phyloP scores from a whole-genome alignment of 1,139 yeast species.

The Diutina scorzettiae region DNA sequence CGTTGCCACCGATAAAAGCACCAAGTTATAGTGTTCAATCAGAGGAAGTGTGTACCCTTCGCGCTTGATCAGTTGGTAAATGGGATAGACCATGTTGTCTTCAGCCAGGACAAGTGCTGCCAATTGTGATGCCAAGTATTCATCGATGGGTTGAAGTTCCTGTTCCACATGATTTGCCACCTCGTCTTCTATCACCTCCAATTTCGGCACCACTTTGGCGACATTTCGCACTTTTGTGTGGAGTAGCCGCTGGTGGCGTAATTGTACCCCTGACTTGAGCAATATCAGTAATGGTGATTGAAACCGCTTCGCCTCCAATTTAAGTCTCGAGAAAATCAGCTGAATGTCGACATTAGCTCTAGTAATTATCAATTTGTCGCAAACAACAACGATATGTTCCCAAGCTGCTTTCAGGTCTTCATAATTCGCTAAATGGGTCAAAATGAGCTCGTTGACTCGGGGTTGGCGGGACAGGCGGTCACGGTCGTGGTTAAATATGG shows the following conservation, averaged over 20 bases:
- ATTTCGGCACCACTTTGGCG: neutral
- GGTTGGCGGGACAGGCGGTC: constrained; percentile 14
- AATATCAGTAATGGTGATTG: neutral
- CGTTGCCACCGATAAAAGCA: constrained; percentile 21
- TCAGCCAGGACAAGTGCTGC: constrained; percentile 13
- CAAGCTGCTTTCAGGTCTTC: constrained; percentile 6
- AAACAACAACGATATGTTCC: neutral
- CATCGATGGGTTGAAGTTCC: constrained; percentile 11
- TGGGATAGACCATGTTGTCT: constrained; percentile 26
- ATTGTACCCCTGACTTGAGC: neutral
- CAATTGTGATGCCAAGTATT: constrained; percentile 3
- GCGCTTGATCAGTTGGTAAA: constrained; percentile 31
- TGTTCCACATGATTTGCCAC: neutral
- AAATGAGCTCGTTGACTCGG: neutral
- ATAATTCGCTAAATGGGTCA: constrained; percentile 1
- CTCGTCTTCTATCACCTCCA: neutral
- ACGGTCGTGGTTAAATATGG: constrained; percentile 28
- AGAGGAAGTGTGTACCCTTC: constrained; percentile 23
- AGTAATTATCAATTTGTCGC: constrained; percentile 18
- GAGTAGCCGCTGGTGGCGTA: neutral
- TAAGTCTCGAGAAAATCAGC: constrained; percentile 12
- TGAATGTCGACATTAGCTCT: constrained; percentile 19
- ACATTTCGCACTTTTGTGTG: constrained; percentile 1
- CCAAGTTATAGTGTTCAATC: constrained; percentile 24
- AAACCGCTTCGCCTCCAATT: neutral